Evolutionary conservation across 371 early-diverging fungal genomes (phyloP).

Genomic region (Apophysomyces elegans): DNA sequence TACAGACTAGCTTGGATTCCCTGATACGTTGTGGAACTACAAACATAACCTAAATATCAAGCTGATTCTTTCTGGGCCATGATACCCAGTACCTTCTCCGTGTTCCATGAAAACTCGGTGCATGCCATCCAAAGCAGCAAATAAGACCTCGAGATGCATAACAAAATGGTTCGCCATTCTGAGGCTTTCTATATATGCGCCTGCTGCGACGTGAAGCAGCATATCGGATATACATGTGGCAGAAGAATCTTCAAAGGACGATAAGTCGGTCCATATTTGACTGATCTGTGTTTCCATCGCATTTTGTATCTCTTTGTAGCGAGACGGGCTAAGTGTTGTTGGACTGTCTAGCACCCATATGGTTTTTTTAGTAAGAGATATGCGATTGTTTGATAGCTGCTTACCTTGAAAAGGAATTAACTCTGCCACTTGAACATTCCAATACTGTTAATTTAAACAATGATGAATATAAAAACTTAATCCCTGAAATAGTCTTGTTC

Average conservation of each 20-base stretch:
- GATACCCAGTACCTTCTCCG: constrained; percentile 18
- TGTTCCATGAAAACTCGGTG: constrained; percentile 33
- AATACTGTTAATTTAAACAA: constrained; percentile 46
- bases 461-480: constrained; percentile 24
- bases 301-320: constrained; percentile 48
- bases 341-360: not conserved
- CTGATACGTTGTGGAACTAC: constrained; percentile 68
- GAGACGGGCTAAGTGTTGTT: constrained; percentile 8
- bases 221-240: constrained; percentile 97
- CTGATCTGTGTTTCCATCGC: constrained; percentile 77
- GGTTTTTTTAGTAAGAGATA: not conserved
- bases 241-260: constrained; percentile 94
- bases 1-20: constrained; percentile 64
- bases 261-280: constrained; percentile 89
- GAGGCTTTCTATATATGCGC: constrained; percentile 81
- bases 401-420: constrained; percentile 18
- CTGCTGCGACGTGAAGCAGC: constrained; percentile 90
- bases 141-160: constrained; percentile 88
- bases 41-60: not conserved
- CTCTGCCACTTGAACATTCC: constrained; percentile 72
- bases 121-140: constrained; percentile 79
- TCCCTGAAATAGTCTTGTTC: not conserved
- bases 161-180: constrained; percentile 89
- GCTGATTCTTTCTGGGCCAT: not conserved
- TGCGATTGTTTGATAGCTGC: not conserved